Base-by-base conservation (phyloP, 1,284 basidiomycete species). In the Rhodofomes roseus region DNA sequence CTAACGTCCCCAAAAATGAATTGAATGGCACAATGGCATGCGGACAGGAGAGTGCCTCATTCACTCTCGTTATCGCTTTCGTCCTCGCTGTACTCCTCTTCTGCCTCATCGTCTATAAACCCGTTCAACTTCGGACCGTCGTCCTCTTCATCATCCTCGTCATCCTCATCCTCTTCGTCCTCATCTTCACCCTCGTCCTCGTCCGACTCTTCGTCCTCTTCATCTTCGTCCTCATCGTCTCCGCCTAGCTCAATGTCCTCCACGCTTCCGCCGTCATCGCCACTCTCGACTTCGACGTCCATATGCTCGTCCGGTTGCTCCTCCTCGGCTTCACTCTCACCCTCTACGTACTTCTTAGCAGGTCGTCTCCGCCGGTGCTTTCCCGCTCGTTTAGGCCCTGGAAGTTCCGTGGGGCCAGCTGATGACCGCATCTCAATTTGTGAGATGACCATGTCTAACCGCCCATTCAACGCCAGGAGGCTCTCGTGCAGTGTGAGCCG, bases 381-480 rank as follows among this genome's bases (percentile, higher is more conserved):
- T 59, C 55, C 63, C 62, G 62, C 74, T 52, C 68, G 73, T 66
- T 77, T 76, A 54, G 76, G 77, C 16, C 77, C 73, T 6, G 77
- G 71, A 43, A 87, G 68, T 12, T 81, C 77, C 11, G 85, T 81
- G 9, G 89, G 86, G 20, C 83, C 80, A 22, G 77, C 75, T 22
- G 87, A 85, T 22, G 87, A 84, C 34, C 90, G 85, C 76, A 95
- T 84, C 72, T 96, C 92, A 64, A 98, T 93, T 74, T 98, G 96
- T 8, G 93, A 90, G 46, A 98, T 82, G 3, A 97, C 93, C 75
- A 96, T 90, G 70, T 98, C 96, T 23, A 98, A 80, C 60, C 95
- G 86, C 16, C 96, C 96, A 60, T 87, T 93, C 44, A 99, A 81
- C 2, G 92, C 86, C 8, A 96, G 77, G 16, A 99, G 78, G 58